Conservation (phyloP, 805 yeast species). For the Candida glaebosa region DNA sequence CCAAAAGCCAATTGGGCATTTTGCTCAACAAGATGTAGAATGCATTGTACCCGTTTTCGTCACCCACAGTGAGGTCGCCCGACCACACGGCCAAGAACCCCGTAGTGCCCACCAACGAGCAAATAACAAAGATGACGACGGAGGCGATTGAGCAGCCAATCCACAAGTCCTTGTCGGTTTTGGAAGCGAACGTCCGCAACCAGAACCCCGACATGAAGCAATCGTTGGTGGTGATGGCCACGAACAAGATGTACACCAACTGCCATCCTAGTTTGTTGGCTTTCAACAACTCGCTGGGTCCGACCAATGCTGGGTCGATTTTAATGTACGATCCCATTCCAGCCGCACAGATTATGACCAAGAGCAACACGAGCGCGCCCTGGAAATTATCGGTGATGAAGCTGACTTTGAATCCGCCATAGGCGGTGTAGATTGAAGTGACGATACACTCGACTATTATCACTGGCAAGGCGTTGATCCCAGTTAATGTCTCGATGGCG, state of each 20-base stretch:
- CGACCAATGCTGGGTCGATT: constrained; percentile 61
- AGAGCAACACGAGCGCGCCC: constrained; percentile 65
- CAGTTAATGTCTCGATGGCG: constrained; percentile 76
- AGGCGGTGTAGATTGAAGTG: constrained; percentile 79
- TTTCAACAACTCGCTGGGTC: constrained; percentile 60
- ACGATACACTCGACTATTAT: constrained; percentile 83
- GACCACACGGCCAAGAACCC: constrained; percentile 93
- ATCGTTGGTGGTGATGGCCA: constrained; percentile 88
- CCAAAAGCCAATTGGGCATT: constrained; percentile 85
- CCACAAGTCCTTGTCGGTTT: constrained; percentile 66
- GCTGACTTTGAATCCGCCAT: constrained; percentile 88
- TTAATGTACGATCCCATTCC: constrained; percentile 75
- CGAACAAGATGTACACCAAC: constrained; percentile 73
- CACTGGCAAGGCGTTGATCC: constrained; percentile 73
- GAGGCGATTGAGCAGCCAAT: constrained; percentile 78
- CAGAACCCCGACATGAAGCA: constrained; percentile 90
- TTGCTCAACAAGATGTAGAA: constrained; percentile 67
- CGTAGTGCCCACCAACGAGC: constrained; percentile 72
- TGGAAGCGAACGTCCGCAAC: constrained; percentile 90
- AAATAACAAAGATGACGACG: constrained; percentile 56
- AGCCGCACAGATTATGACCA: constrained; percentile 66
- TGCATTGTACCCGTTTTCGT: constrained; percentile 60
- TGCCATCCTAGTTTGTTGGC: constrained; percentile 84
- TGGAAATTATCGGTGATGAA: constrained; percentile 86
- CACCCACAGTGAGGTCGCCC: constrained; percentile 54